Evolutionary conservation across 1,139 yeast species (phyloP).

Genomic region (Debaryomyces udenii): DNA sequence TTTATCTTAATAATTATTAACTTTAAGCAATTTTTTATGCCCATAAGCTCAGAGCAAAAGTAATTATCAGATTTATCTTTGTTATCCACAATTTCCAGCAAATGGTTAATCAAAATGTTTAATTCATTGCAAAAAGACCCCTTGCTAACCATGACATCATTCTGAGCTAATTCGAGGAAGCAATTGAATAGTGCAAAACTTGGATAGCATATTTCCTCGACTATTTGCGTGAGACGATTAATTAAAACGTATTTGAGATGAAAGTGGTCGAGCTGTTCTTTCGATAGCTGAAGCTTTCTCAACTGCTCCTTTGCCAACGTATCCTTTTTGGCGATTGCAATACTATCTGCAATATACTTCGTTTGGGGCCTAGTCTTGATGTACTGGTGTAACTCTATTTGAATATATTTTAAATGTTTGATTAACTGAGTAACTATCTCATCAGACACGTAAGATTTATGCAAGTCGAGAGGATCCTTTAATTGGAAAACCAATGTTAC

Average conservation of each 20-base stretch:
- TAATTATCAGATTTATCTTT: not conserved
- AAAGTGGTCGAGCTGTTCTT: conserved; percentile 1
- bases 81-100: not conserved
- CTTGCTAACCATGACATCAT: conserved; percentile 1
- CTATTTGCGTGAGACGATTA: conserved; percentile 1
- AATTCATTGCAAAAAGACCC: conserved; percentile 7
- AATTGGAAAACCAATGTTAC: conserved; percentile 1
- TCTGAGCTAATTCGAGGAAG: conserved; percentile 1
- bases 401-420: conserved; percentile 7
- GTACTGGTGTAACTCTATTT: conserved; percentile 5
- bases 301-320: not conserved
- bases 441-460: conserved; percentile 3
- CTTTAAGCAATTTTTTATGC: conserved; percentile 5
- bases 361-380: not conserved
- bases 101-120: conserved; percentile 3
- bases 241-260: conserved; percentile 1
- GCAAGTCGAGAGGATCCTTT: not conserved
- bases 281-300: not conserved
- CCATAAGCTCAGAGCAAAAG: not conserved
- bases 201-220: conserved; percentile 7
- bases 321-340: not conserved
- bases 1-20: conserved; percentile 4
- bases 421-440: conserved; percentile 3
- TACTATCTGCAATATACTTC: not conserved
- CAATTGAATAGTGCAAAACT: conserved; percentile 7